Percentiles rank a stretch among this genome's conserved stretches.
Conservation (phyloP, 1,284 basidiomycete genomes). For the Kwoniella shivajii region DNA sequence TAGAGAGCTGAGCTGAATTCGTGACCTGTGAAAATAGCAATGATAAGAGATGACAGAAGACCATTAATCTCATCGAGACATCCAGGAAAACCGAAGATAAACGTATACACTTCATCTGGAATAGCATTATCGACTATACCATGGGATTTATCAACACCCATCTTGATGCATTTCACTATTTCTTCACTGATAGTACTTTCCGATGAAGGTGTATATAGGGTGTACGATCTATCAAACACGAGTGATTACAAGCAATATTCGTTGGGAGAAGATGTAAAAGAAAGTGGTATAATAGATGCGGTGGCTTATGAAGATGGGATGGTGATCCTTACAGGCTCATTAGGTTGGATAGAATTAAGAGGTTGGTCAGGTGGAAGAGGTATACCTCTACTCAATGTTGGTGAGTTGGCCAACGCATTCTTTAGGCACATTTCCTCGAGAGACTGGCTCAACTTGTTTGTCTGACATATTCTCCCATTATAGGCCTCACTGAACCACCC, state of each 20-base stretch:
- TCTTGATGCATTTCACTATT: slow-evolving; percentile 42
- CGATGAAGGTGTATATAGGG: slow-evolving; percentile 86
- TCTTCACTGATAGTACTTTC: slow-evolving; percentile 75
- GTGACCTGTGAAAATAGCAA: slow-evolving; percentile 59
- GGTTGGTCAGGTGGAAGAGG: slow-evolving; percentile 74
- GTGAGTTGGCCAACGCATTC: slow-evolving; percentile 56
- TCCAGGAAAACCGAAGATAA: slow-evolving; percentile 66
- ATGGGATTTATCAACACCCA: slow-evolving; percentile 47
- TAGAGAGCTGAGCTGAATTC: neutral
- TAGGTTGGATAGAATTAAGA: slow-evolving; percentile 79
- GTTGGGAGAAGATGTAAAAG: slow-evolving; percentile 73
- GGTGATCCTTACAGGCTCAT: slow-evolving; percentile 77
- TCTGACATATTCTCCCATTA: too few relatives aligned
- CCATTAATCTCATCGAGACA: slow-evolving; percentile 72
- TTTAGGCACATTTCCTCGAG: slow-evolving; percentile 14
- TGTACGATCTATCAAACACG: slow-evolving; percentile 76
- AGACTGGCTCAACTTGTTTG: neutral
- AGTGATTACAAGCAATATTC: slow-evolving; percentile 81
- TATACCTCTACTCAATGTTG: slow-evolving; percentile 68
- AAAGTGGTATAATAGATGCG: slow-evolving; percentile 82
- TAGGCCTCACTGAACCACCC: slow-evolving; percentile 74
- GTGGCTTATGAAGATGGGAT: slow-evolving; percentile 82
- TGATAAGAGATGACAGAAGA: slow-evolving; percentile 83
- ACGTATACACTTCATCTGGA: slow-evolving; percentile 58
- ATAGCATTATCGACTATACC: slow-evolving; percentile 54